Conservation (phyloP, 169 alveolate species). For the Plasmodium yoelii region DNA sequence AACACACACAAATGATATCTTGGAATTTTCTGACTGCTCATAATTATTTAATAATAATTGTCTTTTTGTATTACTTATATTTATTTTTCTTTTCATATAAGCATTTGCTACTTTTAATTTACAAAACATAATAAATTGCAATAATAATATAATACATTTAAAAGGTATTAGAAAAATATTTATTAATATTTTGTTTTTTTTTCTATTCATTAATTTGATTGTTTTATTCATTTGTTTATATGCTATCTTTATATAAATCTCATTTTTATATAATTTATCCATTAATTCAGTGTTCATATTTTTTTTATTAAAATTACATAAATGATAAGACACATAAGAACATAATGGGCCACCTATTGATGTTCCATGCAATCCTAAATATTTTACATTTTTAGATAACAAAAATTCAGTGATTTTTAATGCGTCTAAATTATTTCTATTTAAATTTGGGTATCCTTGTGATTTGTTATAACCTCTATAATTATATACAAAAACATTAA, state of each 20-base stretch:
- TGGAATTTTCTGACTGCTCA: conserved; percentile 2
- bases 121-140: conserved; percentile 41
- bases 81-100: conserved; percentile 30
- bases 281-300: conserved; percentile 9
- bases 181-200: conserved; percentile 30
- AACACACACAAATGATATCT: conserved; percentile 53
- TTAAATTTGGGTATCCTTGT: conserved; percentile 56
- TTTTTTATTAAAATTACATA: conserved; percentile 43
- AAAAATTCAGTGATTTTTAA: conserved; percentile 65
- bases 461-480: conserved; percentile 71
- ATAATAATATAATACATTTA: conserved; percentile 23
- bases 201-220: conserved; percentile 24
- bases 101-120: conserved; percentile 27
- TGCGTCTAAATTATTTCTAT: conserved; percentile 64
- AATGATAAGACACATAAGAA: conserved; percentile 67
- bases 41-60: not conserved
- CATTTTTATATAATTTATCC: conserved; percentile 58
- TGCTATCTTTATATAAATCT: conserved; percentile 19
- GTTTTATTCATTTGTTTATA: conserved; percentile 48
- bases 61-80: not conserved
- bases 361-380: conserved; percentile 75
- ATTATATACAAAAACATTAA: conserved; percentile 66
- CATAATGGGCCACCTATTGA: conserved; percentile 76
- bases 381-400: conserved; percentile 54
- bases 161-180: conserved; percentile 29